Conservation (phyloP, 495 filamentous ascomycete species). For the Aspergillus indologenus region DNA sequence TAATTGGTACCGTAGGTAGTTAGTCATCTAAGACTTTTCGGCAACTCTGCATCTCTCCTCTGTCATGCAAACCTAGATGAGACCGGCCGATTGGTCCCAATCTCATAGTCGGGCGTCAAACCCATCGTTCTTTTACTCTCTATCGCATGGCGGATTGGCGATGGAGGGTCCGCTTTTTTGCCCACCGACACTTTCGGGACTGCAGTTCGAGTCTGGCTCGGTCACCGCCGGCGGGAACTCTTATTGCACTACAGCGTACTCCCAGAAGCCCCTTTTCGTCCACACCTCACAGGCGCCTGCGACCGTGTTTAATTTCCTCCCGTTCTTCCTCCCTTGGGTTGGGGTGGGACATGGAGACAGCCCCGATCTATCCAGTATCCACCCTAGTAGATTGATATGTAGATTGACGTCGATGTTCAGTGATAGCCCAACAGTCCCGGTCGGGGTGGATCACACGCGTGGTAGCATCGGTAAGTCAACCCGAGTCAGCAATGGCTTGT, state of each 20-base stretch:
- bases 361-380: constrained; percentile 13
- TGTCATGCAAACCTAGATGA: not conserved
- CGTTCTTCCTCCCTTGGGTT: not conserved
- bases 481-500: constrained; percentile 2
- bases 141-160: not conserved
- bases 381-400: constrained; percentile 19
- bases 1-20: not conserved
- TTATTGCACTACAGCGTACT: not conserved
- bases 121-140: constrained; percentile 1
- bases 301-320: not conserved
- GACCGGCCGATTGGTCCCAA: not conserved
- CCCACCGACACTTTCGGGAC: constrained; percentile 4
- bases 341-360: constrained; percentile 10
- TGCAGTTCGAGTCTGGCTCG: constrained; percentile 4
- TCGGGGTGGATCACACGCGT: constrained; percentile 9
- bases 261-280: not conserved
- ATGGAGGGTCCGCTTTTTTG: constrained; percentile 1
- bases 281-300: not conserved
- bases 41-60: not conserved
- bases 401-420: constrained; percentile 5
- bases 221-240: constrained; percentile 2
- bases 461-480: constrained; percentile 5
- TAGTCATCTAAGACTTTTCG: not conserved
- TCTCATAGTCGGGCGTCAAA: not conserved
- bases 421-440: constrained; percentile 1